phyloP scores from a whole-genome alignment of 176 grass and related monocot genomes.

The Tuctoria greenei region DNA sequence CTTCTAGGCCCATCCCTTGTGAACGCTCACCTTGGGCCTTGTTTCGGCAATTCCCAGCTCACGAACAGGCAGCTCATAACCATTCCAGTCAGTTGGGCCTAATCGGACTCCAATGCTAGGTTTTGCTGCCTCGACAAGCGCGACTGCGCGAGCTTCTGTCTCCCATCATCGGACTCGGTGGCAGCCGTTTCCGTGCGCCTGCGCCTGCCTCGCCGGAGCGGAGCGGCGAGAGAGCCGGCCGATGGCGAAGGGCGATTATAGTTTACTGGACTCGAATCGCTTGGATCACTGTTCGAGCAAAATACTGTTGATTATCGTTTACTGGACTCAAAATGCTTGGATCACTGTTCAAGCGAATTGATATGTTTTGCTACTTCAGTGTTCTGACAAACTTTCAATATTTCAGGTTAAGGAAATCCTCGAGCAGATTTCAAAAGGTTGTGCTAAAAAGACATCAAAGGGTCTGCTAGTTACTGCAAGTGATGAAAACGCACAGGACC shows the following conservation, averaged over 20 bases:
- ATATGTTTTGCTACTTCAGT: not conserved
- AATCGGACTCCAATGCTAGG: conserved; percentile 14
- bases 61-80: not conserved
- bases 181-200: not conserved
- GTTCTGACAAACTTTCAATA: not conserved
- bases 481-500: conserved; percentile 27
- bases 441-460: conserved; percentile 41
- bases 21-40: not conserved
- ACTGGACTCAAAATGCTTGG: conserved; percentile 11
- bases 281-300: not conserved
- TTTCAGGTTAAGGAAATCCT: conserved; percentile 75
- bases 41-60: too few species aligned
- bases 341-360: not conserved
- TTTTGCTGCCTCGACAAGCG: not conserved
- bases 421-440: conserved; percentile 35
- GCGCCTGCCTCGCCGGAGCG: not conserved
- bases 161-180: too few species aligned
- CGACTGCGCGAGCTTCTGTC: too few species aligned
- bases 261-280: conserved; percentile 26
- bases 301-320: conserved; percentile 19
- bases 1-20: not conserved
- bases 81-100: not conserved
- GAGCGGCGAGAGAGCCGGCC: not conserved
- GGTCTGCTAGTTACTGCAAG: conserved; percentile 55
- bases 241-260: conserved; percentile 70